Base-by-base conservation (phyloP, 169 alveolate species). In the Babesia gibsoni region DNA sequence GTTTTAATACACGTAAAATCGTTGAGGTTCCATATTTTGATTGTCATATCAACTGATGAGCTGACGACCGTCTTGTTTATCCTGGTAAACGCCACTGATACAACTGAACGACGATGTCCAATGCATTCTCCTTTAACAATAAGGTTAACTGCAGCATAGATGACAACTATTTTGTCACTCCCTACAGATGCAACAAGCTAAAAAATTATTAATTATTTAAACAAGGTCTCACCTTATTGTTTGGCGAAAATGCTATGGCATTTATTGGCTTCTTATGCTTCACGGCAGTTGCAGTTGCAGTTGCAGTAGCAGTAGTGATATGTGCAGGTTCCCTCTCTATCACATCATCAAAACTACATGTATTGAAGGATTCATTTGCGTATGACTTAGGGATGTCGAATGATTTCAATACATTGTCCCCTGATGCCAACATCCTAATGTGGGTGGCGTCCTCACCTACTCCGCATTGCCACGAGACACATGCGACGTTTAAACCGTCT, bases 1-100 rank as follows among this genome's bases (percentile, higher is more conserved):
- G 83, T 79, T 65, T 79, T 79, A n/a, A 79, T 64, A 49, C 80
- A 66, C 36, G 64, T 63, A 43, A 69, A 79, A 48, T 67, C 74
- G 42, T 57, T 59, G 50, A 79, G 48, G 54, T 79, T 79, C 88
- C 88, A 79, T 22, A 67, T 68, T 64, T 70, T 79, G 27, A 79
- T 69, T 35, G 83, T 67, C 56, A 46, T 48, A 35, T 79, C 88
- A 37, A 68, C 36, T 23, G 88, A 79, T 18, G 83, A 20, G 43
- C 83, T 79, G 33, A 79, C 70, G 5, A 69, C 73, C 22, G 79
- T 67, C 64, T 68, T 79, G 59, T 64, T 63, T 39, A 64, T 30
- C 20, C 45, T 52, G 53, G 69, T 79, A 43, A 79, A 79, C 33
- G 64, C 58, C 37, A 65, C 67, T 30, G 68, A 69, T 12, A 68